Evolutionary conservation across 495 filamentous ascomycete genomes (phyloP).

Genomic region (Xeromyces bisporus): DNA sequence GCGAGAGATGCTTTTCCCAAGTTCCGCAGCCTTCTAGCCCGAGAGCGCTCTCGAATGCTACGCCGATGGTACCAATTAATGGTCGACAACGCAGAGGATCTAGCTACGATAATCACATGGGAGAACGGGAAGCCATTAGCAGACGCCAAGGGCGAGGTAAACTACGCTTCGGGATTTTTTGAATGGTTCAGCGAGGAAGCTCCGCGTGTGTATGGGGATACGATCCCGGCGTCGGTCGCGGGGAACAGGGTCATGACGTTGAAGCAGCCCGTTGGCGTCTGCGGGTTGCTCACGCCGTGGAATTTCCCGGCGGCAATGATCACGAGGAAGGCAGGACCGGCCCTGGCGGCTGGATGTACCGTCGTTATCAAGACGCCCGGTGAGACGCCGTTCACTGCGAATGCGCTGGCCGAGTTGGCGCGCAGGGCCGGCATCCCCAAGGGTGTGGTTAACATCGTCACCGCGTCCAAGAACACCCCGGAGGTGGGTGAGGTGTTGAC

Average conservation of each 20-base stretch:
- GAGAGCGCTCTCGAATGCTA: slow-evolving; percentile 67
- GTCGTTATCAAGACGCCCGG: slow-evolving; percentile 71
- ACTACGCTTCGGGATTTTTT: slow-evolving; percentile 56
- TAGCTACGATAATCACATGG: slow-evolving; percentile 77
- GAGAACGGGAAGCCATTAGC: slow-evolving; percentile 62
- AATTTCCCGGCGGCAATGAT: slow-evolving; percentile 94
- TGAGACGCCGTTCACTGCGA: slow-evolving; percentile 72
- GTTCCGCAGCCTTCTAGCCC: slow-evolving; percentile 59
- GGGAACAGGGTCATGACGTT: slow-evolving; percentile 63
- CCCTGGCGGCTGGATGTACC: slow-evolving; percentile 70
- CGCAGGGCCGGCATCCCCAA: slow-evolving; percentile 69
- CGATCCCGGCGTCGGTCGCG: slow-evolving; percentile 51
- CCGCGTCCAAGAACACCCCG: slow-evolving; percentile 52
- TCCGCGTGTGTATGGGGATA: slow-evolving; percentile 50
- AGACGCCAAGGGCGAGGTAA: slow-evolving; percentile 55
- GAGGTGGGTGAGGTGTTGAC: slow-evolving; percentile 57
- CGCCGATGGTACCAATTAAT: slow-evolving; percentile 84
- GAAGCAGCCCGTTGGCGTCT: slow-evolving; percentile 84
- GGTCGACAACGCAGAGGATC: slow-evolving; percentile 71
- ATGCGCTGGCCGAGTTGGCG: slow-evolving; percentile 69
- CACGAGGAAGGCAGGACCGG: slow-evolving; percentile 73
- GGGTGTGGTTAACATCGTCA: slow-evolving; percentile 73
- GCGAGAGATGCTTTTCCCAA: slow-evolving; percentile 57
- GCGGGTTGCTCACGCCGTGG: slow-evolving; percentile 91
- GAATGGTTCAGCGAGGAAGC: slow-evolving; percentile 72